Evolutionary conservation across 768 basidiomycete genomes (phyloP).

Genomic region (Pleurotus cornucopiae): DNA sequence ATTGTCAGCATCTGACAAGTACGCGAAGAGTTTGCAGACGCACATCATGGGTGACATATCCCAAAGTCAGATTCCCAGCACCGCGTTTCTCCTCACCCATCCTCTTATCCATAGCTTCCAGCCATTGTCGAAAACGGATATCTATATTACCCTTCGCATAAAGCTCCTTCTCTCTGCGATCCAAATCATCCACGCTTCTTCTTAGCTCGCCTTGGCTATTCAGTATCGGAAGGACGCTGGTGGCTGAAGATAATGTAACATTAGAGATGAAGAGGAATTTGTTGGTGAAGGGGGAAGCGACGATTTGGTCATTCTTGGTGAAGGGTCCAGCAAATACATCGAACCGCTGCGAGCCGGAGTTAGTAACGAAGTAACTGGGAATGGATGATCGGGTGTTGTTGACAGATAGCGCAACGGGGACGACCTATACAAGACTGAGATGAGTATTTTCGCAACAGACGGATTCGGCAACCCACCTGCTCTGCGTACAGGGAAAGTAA

Average conservation of each 20-base stretch:
- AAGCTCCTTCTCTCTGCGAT: slow-evolving; percentile 31
- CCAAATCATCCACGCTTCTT: slow-evolving; percentile 25
- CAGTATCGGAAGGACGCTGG: slow-evolving; percentile 46
- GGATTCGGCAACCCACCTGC: slow-evolving; percentile 26
- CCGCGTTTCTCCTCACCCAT: slow-evolving; percentile 34
- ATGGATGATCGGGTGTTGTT: slow-evolving; percentile 60
- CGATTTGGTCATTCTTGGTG: slow-evolving; percentile 78
- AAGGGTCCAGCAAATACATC: slow-evolving; percentile 67
- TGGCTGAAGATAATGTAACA: slow-evolving; percentile 47
- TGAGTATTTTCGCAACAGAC: slow-evolving; percentile 10
- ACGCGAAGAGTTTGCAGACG: slow-evolving; percentile 16
- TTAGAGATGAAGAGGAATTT: slow-evolving; percentile 58
- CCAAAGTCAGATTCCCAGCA: slow-evolving; percentile 54
- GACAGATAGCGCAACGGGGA: slow-evolving; percentile 51
- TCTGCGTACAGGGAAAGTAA: slow-evolving; percentile 55
- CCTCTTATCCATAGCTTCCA: slow-evolving; percentile 49
- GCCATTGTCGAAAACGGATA: slow-evolving; percentile 48
- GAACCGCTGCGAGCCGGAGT: slow-evolving; percentile 64
- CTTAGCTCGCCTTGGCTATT: slow-evolving; percentile 41
- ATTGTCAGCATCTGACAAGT: not conserved
- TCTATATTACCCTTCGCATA: slow-evolving; percentile 51
- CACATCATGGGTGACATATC: slow-evolving; percentile 74
- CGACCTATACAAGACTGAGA: slow-evolving; percentile 28
- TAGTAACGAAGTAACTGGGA: slow-evolving; percentile 61
- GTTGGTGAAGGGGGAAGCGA: slow-evolving; percentile 67